Base-by-base conservation (phyloP, 2,329 filamentous ascomycete genomes). In the Colletotrichum echinochloae region DNA sequence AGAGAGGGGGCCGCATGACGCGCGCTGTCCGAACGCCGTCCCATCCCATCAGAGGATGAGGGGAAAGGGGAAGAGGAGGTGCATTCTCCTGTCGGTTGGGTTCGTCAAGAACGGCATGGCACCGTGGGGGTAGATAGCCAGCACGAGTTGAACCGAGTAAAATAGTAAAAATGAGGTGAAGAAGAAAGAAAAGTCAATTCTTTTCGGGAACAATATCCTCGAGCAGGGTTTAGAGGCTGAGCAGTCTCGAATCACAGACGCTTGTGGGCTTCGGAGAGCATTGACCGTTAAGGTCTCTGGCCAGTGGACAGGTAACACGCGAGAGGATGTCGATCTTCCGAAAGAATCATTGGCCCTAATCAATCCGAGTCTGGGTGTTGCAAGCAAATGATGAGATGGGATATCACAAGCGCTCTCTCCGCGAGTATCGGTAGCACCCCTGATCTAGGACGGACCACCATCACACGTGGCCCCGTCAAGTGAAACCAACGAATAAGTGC, bases 111-210 rank as follows among this genome's bases (percentile, higher is more conserved):
- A 44, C 3, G 26, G 67, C 30, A 54, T 59, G 52, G 37, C 41
- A 35, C 23, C 5, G 20, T 18, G 16, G 14, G 20, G 49, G 16
- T 26, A 20, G 12, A 18, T 26, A 44, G 11, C 41, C 20, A 30
- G 52, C 37, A 26, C 37, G 57, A 44, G 16, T 59, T 52, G 41
- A 41, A 18, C 5, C 44, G 46, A 39, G 44, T 9, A 67, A 67
- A 63, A 57, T 28, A 48, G 28, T 59, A 41, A 54, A 67, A 55
- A 63, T 30, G 16, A 28, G 18, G 46, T 16, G 23, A 48, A 71
- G 18, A 51, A 54, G 30, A 5, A 35, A 30, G 16, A 30, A 64
- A 28, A 70, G 66, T 46, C 46, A 56, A n/a, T 9, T 44, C 44
- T 52, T 26, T 23, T 52, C 23, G 56, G 56, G 23, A 28, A 7